These are phyloP conservation scores for Exidia glandulosa DNA, from an alignment of 768 basidiomycete genomes.

Conservation along the genomic window DNA sequence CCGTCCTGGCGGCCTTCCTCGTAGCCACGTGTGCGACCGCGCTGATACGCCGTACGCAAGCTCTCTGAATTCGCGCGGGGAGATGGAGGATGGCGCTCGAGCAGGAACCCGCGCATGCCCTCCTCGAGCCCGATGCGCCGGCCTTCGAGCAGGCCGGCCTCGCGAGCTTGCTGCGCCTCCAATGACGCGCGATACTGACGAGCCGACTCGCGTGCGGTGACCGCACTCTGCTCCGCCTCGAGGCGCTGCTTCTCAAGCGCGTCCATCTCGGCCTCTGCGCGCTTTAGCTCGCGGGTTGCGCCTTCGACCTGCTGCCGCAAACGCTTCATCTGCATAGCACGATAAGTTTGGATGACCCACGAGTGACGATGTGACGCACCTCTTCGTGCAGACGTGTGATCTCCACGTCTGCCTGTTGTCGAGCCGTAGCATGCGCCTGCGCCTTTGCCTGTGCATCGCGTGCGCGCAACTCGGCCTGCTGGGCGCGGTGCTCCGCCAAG, in stretches of 20 bases:
- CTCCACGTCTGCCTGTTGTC: slow-evolving; percentile 28
- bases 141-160: slow-evolving; percentile 33
- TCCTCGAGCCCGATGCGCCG: slow-evolving; percentile 28
- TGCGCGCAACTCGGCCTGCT: slow-evolving; percentile 38
- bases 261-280: slow-evolving; percentile 17
- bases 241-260: slow-evolving; percentile 26
- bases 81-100: slow-evolving; percentile 10
- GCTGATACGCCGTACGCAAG: neutral
- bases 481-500: slow-evolving; percentile 38
- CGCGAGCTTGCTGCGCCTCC: slow-evolving; percentile 32
- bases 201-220: slow-evolving; percentile 33
- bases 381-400: slow-evolving; percentile 31
- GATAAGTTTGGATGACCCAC: neutral
- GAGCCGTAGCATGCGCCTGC: slow-evolving; percentile 30
- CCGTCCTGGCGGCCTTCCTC: slow-evolving; percentile 37
- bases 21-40: slow-evolving; percentile 14
- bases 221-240: slow-evolving; percentile 33
- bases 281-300: slow-evolving; percentile 32
- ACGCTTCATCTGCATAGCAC: slow-evolving; percentile 19
- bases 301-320: slow-evolving; percentile 37
- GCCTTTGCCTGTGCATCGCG: slow-evolving; percentile 29
- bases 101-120: slow-evolving; percentile 12
- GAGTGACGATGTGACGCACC: neutral
- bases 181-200: slow-evolving; percentile 33
- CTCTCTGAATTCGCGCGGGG: slow-evolving; percentile 19